Evolutionary conservation across 192 early-diverging fungal species (phyloP).

Genomic region (Obelidium mucronatum): DNA sequence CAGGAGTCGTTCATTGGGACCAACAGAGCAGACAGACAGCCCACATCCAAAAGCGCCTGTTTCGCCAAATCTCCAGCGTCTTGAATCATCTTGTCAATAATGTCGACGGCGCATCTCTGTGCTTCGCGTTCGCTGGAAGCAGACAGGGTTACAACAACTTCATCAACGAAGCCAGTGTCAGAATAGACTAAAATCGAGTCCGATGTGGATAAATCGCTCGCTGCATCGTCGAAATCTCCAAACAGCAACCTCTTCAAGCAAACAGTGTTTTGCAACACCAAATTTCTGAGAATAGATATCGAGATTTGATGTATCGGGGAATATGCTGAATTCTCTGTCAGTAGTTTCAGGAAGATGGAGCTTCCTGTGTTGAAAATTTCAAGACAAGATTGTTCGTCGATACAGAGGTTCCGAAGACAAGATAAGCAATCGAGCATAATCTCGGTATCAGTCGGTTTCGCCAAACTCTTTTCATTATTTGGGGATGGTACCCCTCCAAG

Average conservation of each 20-base stretch:
- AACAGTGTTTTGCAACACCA: slow-evolving; percentile 6
- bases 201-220: no score
- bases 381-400: slow-evolving; percentile 16
- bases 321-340: not conserved
- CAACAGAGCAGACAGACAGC: slow-evolving; percentile 24
- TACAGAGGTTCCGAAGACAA: slow-evolving; percentile 30
- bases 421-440: not conserved
- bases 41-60: slow-evolving; percentile 19
- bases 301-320: slow-evolving; percentile 1
- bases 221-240: not conserved
- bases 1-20: slow-evolving; percentile 2
- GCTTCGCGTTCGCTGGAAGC: not conserved
- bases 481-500: no score
- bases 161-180: slow-evolving; percentile 18
- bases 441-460: slow-evolving; percentile 1
- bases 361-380: not conserved
- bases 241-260: not conserved
- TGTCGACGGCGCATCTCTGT: slow-evolving; percentile 32
- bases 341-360: not conserved
- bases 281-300: slow-evolving; percentile 22
- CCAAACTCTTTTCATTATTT: not conserved
- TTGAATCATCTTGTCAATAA: slow-evolving; percentile 7
- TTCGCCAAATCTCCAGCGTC: not conserved
- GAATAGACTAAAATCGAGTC: no score
- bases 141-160: slow-evolving; percentile 22